Base-by-base conservation (phyloP, 352 stramenopile species). In the Phytophthora pistaciae region DNA sequence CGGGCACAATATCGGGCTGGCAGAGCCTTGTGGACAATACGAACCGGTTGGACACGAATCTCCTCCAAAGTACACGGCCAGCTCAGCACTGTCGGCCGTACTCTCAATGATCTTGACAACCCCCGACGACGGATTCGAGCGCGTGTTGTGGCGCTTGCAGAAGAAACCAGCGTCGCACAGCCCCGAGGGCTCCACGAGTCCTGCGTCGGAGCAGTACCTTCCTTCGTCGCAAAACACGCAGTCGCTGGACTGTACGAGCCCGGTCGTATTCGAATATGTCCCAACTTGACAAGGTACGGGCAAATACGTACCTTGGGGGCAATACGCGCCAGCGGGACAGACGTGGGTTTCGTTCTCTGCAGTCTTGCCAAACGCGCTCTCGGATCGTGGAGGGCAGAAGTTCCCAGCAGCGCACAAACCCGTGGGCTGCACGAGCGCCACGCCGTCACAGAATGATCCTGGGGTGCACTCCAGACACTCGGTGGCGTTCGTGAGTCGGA, bases 271-370 rank as follows among this genome's bases (percentile, higher is more conserved):
- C 0, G 85, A 89, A 56, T 91, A 96, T 0, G 85, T 85, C 13
- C 88, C 87, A 65, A 72, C 60, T 0, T 85, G 82, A 50, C 90
- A 96, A 11, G 79, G 75, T 31, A 75, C 58, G 1, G 92, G 89
- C 0, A 85, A 48, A 11, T 87, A 84, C 3, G 92, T 94, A n/a
- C 78, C 87, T 67, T 87, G 65, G 1, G 82, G 80, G 46, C 94
- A 98, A 56, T 93, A 98, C 0, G 72, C 64, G 5, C 95, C 95
- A 6, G 48, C 52, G 16, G 89, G 79, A 74, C 92, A 98, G 8
- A 73, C 54, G n/a, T 82, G 79, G 0, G 70, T 86, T 10, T 70
- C 70, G 18, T 78, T 85, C 1, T 56, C 60, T 8, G 31, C 42
- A 27, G 64, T 89, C 56, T 71, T 84, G 1, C 80, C 82, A 50